phyloP scores from a whole-genome alignment of 495 filamentous ascomycete genomes.

The Tricharina praecox region DNA sequence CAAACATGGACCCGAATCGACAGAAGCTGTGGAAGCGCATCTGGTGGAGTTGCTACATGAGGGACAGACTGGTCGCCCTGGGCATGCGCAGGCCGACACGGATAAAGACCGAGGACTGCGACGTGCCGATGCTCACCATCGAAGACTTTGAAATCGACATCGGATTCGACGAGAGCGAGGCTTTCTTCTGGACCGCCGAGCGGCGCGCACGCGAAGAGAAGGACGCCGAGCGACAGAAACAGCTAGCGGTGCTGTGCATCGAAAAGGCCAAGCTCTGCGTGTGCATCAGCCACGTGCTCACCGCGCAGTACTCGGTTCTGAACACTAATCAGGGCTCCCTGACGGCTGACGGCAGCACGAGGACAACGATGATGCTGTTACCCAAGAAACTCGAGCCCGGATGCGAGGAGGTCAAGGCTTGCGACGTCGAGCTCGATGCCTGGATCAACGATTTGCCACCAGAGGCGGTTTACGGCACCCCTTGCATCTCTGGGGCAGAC shows the following conservation, averaged over 20 bases:
- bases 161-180: conserved; percentile 34
- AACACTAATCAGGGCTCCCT: conserved; percentile 54
- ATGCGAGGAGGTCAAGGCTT: conserved; percentile 46
- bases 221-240: conserved; percentile 34
- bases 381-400: conserved; percentile 66
- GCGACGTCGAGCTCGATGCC: conserved; percentile 53
- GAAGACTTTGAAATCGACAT: conserved; percentile 66
- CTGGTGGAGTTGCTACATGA: conserved; percentile 90
- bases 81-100: conserved; percentile 79
- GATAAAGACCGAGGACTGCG: conserved; percentile 77
- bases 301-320: conserved; percentile 75
- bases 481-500: conserved; percentile 21
- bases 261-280: conserved; percentile 80
- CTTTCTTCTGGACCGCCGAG: conserved; percentile 30
- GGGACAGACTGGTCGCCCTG: conserved; percentile 70
- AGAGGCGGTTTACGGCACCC: conserved; percentile 24
- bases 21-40: conserved; percentile 75
- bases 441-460: conserved; percentile 56
- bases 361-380: conserved; percentile 76
- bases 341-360: conserved; percentile 46
- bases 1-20: conserved; percentile 49
- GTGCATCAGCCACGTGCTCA: conserved; percentile 66
- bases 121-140: conserved; percentile 70
- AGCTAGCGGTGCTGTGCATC: conserved; percentile 73
- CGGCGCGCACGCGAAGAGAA: conserved; percentile 16